Evolutionary conservation across 768 basidiomycete species (phyloP).

Genomic region (Trametopsis cervina): DNA sequence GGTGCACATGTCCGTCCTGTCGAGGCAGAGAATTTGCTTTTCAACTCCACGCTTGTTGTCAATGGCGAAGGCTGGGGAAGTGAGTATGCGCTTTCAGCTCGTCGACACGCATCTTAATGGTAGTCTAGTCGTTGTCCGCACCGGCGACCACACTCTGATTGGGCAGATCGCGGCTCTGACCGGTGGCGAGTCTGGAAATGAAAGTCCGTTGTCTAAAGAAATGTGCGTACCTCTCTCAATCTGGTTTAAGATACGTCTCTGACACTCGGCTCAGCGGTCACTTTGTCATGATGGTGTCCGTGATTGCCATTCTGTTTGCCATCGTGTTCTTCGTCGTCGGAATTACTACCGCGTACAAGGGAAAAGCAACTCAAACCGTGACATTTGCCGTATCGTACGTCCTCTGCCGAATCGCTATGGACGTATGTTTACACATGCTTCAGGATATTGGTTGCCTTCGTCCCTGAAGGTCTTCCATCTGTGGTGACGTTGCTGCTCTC

Average conservation of each 20-base stretch:
- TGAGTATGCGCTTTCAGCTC: constrained; percentile 25
- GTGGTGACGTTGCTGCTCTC: constrained; percentile 61
- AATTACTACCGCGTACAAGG: constrained; percentile 59
- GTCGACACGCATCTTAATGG: background rate
- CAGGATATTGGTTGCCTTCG: constrained; percentile 49
- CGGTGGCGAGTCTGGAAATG: constrained; percentile 55
- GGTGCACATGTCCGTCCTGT: constrained; percentile 45
- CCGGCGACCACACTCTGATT: constrained; percentile 61
- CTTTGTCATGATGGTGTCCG: constrained; percentile 57
- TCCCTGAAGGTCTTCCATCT: constrained; percentile 57
- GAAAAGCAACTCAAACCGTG: constrained; percentile 51
- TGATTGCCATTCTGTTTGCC: constrained; percentile 54
- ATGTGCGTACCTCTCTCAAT: constrained; percentile 35
- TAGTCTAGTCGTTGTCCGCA: constrained; percentile 50
- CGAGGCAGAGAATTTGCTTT: constrained; percentile 63
- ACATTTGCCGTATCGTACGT: constrained; percentile 48
- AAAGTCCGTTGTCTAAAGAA: constrained; percentile 60
- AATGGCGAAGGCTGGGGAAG: constrained; percentile 70
- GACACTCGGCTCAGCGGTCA: constrained; percentile 32
- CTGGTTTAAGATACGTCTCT: too few species aligned
- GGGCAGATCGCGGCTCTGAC: constrained; percentile 66
- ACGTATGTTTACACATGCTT: background rate
- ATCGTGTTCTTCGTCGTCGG: constrained; percentile 61
- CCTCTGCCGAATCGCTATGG: background rate
- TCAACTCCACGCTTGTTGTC: constrained; percentile 62